phyloP scores from a whole-genome alignment of 257 asterid genomes.

The Salvia splendens region DNA sequence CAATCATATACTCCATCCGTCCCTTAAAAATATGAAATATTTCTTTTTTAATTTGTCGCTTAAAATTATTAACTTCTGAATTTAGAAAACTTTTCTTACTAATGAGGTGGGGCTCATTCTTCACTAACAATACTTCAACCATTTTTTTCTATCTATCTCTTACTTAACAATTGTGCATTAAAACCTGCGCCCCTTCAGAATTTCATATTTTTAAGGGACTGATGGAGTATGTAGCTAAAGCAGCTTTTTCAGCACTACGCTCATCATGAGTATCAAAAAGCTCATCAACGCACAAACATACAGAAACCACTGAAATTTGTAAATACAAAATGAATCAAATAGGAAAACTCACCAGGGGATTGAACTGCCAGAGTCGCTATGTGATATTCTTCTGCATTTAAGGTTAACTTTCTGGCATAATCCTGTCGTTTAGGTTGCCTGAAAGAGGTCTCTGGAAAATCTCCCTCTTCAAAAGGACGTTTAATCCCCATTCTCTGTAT shows the following conservation, averaged over 20 bases:
- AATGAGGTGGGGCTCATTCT: too few relatives aligned
- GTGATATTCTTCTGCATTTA: conserved; percentile 34
- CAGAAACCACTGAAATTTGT: background rate
- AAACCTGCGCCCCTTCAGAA: too few relatives aligned
- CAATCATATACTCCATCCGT: background rate
- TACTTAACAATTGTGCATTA: too few relatives aligned
- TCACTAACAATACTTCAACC: too few relatives aligned
- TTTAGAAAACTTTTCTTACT: too few relatives aligned
- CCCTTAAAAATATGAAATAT: too few relatives aligned
- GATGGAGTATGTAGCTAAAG: background rate
- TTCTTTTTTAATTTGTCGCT: too few relatives aligned
- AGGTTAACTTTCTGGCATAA: conserved; percentile 28
- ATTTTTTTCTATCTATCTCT: too few relatives aligned
- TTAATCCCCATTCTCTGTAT: conserved; percentile 64
- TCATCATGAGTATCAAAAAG: background rate
- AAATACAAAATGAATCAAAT: conserved; percentile 4
- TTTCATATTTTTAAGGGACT: too few relatives aligned
- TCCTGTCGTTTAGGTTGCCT: conserved; percentile 59
- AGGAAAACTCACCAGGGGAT: conserved; percentile 47
- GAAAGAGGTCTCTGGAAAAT: conserved; percentile 49
- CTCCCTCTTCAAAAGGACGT: conserved; percentile 54
- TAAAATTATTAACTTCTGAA: too few relatives aligned
- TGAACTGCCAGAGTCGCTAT: conserved; percentile 32
- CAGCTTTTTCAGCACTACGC: conserved; percentile 6
- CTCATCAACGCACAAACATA: conserved; percentile 5